Conservation (phyloP, 106 monocot species). For the Dendrobium chrysotoxum region DNA sequence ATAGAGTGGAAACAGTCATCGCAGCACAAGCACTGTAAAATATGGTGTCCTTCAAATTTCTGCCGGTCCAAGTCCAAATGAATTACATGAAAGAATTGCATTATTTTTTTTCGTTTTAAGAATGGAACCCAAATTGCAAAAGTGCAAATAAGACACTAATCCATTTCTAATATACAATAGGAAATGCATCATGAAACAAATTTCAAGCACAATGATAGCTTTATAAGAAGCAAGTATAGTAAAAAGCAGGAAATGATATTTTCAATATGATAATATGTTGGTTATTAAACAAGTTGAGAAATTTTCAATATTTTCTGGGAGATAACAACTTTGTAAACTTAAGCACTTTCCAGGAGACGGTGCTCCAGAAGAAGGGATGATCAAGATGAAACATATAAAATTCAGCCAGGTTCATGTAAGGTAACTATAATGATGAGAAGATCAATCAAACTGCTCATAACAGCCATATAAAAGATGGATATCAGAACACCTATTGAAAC, state of each 20-base stretch:
- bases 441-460: not conserved
- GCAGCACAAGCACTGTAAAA: not conserved
- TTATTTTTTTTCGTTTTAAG: not conserved
- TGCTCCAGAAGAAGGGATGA: too few relatives aligned
- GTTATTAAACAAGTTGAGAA: not conserved
- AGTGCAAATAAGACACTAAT: not conserved
- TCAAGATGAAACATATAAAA: too few relatives aligned
- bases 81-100: not conserved
- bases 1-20: not conserved
- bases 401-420: too few relatives aligned
- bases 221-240: not conserved
- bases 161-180: not conserved
- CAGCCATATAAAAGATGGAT: not conserved
- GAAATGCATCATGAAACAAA: not conserved
- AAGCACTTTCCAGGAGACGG: too few relatives aligned
- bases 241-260: not conserved
- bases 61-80: not conserved
- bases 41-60: conserved; percentile 1
- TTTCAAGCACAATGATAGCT: not conserved
- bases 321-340: not conserved
- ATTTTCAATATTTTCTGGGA: not conserved
- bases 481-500: not conserved
- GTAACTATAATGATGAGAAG: too few relatives aligned
- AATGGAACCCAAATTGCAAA: not conserved
- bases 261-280: not conserved